Percentiles rank a stretch among this genome's conserved stretches.
Evolutionary conservation across 2,329 filamentous ascomycete genomes (phyloP).

Genomic region (Pseudogymnoascus sp.): DNA sequence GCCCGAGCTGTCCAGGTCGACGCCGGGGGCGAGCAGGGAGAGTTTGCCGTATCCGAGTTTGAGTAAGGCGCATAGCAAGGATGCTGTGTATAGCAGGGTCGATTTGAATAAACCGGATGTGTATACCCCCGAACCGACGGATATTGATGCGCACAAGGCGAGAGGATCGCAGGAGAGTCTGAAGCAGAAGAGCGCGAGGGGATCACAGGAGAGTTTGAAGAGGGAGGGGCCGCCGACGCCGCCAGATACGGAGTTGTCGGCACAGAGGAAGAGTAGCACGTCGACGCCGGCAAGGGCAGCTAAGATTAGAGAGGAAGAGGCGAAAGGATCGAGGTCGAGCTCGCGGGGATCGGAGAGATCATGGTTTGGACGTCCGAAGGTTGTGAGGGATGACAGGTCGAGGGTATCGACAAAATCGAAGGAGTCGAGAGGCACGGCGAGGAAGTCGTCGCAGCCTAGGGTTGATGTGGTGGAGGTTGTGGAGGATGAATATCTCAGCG

Average conservation of each 20-base stretch:
- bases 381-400: slow-evolving; percentile 38
- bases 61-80: slow-evolving; percentile 87
- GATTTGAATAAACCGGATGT: slow-evolving; percentile 26
- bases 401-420: slow-evolving; percentile 47
- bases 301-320: slow-evolving; percentile 32
- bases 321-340: slow-evolving; percentile 31
- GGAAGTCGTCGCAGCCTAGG: slow-evolving; percentile 30
- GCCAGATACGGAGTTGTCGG: slow-evolving; percentile 53
- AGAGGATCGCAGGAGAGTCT: slow-evolving; percentile 39
- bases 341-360: slow-evolving; percentile 38
- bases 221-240: slow-evolving; percentile 52
- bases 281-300: slow-evolving; percentile 28
- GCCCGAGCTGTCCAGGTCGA: slow-evolving; percentile 35
- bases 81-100: slow-evolving; percentile 56
- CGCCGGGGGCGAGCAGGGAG: slow-evolving; percentile 24
- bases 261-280: slow-evolving; percentile 25
- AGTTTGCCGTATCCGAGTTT: slow-evolving; percentile 68
- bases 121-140: slow-evolving; percentile 65
- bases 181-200: slow-evolving; percentile 32
- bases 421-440: slow-evolving; percentile 48
- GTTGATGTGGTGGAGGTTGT: slow-evolving; percentile 13
- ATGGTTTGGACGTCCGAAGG: slow-evolving; percentile 28
- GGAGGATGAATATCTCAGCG: slow-evolving; percentile 10
- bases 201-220: slow-evolving; percentile 27
- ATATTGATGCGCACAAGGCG: slow-evolving; percentile 48